phyloP scores from a whole-genome alignment of 306 rosid genomes.

The Malus fusca region DNA sequence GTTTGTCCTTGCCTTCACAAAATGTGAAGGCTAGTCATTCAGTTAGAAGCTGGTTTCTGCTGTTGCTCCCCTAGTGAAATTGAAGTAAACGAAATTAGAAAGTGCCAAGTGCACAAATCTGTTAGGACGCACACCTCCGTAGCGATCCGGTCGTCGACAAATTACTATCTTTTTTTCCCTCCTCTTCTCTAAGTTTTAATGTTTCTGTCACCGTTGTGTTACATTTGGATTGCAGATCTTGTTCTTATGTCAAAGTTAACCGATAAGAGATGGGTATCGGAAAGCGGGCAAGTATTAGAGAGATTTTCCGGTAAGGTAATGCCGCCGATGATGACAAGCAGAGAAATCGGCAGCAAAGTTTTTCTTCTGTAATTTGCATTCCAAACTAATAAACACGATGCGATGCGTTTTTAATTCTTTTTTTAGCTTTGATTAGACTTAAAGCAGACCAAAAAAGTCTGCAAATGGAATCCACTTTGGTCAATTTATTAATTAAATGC shows the following conservation, averaged over 20 bases:
- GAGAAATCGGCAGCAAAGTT: neutral
- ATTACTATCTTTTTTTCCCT: no score
- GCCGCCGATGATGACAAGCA: no score
- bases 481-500: neutral
- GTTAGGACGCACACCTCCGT: neutral
- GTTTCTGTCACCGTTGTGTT: no score
- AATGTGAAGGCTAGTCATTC: neutral
- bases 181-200: no score
- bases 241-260: no score
- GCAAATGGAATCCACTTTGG: neutral
- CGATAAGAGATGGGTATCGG: no score
- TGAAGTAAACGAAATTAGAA: neutral
- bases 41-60: slow-evolving; percentile 2
- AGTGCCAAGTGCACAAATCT: neutral
- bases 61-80: neutral
- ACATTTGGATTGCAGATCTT: no score
- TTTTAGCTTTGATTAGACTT: neutral
- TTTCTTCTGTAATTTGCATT: neutral
- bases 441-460: neutral
- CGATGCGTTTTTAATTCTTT: neutral
- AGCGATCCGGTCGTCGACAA: neutral
- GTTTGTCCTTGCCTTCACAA: slow-evolving; percentile 10
- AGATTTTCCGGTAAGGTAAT: no score
- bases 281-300: no score
- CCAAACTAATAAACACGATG: neutral